These are phyloP conservation scores for Nannochloropsis salina DNA, from an alignment of 108 stramenopile species.

Conservation along the genomic window DNA sequence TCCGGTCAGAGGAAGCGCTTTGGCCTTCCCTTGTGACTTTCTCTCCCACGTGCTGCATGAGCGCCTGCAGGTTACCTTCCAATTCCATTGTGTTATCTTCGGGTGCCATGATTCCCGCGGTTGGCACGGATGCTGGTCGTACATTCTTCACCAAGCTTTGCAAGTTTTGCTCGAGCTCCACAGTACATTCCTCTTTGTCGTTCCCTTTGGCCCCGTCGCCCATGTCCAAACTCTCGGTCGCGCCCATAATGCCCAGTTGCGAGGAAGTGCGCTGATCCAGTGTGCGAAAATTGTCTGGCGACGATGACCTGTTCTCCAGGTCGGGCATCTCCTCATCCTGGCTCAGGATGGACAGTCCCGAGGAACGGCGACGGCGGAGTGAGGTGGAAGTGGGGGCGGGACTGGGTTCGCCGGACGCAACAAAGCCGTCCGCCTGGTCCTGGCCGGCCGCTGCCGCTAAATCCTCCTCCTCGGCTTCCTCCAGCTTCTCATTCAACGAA, in stretches of 20 bases:
- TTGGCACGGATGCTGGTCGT: background rate
- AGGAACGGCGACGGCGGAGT: background rate
- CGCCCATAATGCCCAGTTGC: conserved; percentile 13
- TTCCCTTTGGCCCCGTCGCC: background rate
- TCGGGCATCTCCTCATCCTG: background rate
- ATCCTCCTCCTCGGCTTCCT: background rate
- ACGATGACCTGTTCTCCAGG: background rate
- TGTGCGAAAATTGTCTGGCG: background rate
- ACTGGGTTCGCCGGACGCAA: background rate
- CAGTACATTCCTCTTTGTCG: background rate
- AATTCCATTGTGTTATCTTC: background rate
- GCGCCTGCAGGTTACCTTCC: background rate
- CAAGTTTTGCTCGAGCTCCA: background rate
- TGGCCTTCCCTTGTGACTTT: background rate
- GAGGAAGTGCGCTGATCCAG: background rate
- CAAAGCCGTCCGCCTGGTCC: background rate
- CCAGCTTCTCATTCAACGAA: conserved; percentile 13
- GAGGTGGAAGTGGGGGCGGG: background rate
- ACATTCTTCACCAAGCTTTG: background rate
- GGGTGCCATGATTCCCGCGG: background rate
- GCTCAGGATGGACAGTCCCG: background rate
- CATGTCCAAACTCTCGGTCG: background rate
- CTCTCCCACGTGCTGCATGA: background rate
- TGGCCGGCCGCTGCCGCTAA: background rate
- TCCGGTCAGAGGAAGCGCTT: background rate